A percentile compares a stretch with the other conserved stretches of the same genome.
phyloP scores from a whole-genome alignment of 2,329 filamentous ascomycete species.

The Nemania sp. region DNA sequence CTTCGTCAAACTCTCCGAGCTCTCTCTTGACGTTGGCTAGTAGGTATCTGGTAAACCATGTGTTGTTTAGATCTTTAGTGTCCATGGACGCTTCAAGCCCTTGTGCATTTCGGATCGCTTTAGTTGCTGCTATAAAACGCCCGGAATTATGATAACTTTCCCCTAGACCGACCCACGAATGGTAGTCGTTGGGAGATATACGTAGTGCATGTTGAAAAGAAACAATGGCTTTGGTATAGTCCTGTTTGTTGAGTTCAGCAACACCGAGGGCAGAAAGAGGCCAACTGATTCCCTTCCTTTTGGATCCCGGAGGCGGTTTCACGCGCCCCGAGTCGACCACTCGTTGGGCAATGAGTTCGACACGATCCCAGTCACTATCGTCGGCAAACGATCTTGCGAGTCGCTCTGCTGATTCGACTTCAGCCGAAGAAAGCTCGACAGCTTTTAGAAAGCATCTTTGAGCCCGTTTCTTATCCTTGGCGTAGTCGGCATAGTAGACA shows the following conservation, averaged over 20 bases:
- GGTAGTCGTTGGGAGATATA: constrained; percentile 83
- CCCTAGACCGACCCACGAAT: constrained; percentile 95
- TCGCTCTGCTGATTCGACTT: constrained; percentile 84
- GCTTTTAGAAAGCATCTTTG: constrained; percentile 96
- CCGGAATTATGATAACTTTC: constrained; percentile 96
- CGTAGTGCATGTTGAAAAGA: constrained; percentile 89
- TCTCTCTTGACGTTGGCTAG: constrained; percentile 93
- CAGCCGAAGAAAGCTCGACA: constrained; percentile 85
- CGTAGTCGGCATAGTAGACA: constrained; percentile 88
- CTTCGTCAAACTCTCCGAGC: constrained; percentile 84
- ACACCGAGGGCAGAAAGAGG: constrained; percentile 92
- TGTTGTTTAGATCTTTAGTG: constrained; percentile 64
- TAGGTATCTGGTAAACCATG: constrained; percentile 97
- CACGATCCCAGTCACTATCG: constrained; percentile 92
- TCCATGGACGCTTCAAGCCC: constrained; percentile 66
- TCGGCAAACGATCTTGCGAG: constrained; percentile 86
- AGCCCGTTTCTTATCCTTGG: constrained; percentile 81
- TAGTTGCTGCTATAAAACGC: constrained; percentile 88
- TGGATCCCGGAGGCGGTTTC: constrained; percentile 86
- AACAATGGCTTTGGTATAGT: constrained; percentile 84
- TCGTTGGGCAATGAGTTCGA: constrained; percentile 87
- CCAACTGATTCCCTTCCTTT: constrained; percentile 92
- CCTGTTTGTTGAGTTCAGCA: constrained; percentile 91
- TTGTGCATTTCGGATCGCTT: constrained; percentile 85
- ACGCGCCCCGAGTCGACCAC: constrained; percentile 95